Percentiles rank a stretch among this genome's conserved stretches.
Conservation (phyloP, 2,329 filamentous ascomycete genomes). For the Penicillium sp. region DNA sequence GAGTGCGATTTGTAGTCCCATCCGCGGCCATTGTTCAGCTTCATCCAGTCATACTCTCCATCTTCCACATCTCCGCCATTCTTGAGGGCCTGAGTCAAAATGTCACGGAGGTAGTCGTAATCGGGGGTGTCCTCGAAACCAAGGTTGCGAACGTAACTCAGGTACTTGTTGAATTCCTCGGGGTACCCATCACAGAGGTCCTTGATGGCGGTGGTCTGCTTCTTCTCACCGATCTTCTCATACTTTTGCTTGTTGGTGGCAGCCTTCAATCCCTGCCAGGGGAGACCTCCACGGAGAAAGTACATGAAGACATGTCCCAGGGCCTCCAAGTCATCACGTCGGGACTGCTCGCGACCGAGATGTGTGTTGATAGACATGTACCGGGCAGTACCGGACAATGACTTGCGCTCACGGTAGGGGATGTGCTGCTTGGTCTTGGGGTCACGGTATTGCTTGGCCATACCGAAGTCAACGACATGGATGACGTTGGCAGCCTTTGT, state of each 20-base stretch:
- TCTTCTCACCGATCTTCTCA: slow-evolving; percentile 99
- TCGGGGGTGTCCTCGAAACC: slow-evolving; percentile 98
- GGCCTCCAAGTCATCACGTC: slow-evolving; percentile 93
- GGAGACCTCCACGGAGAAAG: slow-evolving; percentile 65
- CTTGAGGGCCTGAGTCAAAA: slow-evolving; percentile 95
- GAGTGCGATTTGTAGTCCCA: slow-evolving; percentile 79
- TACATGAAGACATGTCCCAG: slow-evolving; percentile 71
- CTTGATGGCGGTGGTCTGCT: slow-evolving; percentile 96
- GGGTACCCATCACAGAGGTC: slow-evolving; percentile 96
- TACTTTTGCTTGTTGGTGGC: slow-evolving; percentile 93
- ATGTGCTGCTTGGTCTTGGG: slow-evolving; percentile 99
- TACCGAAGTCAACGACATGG: slow-evolving; percentile 97
- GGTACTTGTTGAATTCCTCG: slow-evolving; percentile 95
- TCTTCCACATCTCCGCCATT: slow-evolving; percentile 93
- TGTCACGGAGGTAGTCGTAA: slow-evolving; percentile 94
- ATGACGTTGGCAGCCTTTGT: slow-evolving; percentile 97
- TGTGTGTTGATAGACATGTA: slow-evolving; percentile 99
- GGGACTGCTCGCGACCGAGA: slow-evolving; percentile 90
- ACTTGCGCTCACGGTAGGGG: slow-evolving; percentile 94
- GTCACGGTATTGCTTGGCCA: slow-evolving; percentile 99
- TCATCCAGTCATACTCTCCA: slow-evolving; percentile 99
- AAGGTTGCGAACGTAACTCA: slow-evolving; percentile 95
- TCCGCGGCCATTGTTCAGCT: slow-evolving; percentile 88
- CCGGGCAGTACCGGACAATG: slow-evolving; percentile 89
- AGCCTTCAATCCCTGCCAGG: slow-evolving; percentile 68